Evolutionary conservation across 495 filamentous ascomycete genomes (phyloP), one percentile per base, ranked within the genome.

Genomic region (Penicillium riverlandense): DNA sequence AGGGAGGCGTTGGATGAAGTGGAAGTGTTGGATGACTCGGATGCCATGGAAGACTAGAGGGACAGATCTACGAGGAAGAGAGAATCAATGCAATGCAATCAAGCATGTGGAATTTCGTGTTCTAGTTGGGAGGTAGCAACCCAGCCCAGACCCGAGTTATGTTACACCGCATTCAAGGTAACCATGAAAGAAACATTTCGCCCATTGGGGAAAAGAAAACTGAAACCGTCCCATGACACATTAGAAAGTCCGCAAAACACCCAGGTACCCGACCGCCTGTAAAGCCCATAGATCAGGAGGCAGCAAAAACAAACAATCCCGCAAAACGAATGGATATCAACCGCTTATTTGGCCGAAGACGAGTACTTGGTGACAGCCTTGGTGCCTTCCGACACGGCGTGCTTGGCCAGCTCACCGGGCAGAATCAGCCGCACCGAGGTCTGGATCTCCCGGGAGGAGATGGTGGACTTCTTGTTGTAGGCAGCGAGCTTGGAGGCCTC

Each of bases 361-460:
- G 90, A 96, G 80, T 98, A 98, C 83, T 98, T 98, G 79, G 92
- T 97, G 53, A 98, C 92, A 44, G 92, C 92, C 89, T 98, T 98
- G 67, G 92, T 98, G 61, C 92, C 92, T 75, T 98, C 92, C 56
- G 92, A 98, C 28, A 98, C 92, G 58, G 92, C 92, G 72, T 98
- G 92, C 84, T 98, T 98, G 65, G 92, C 92, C 45, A 98, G 80
- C 78, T 98, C 92, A 70, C 92, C 92, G 34, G 92, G 92, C 13
- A 98, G 87, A 69, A 98, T 98, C 35, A 98, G 83, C 47, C 92
- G 84, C 53, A 98, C 92, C 50, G 92, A 98, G 55, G 92, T 98
- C 81, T 98, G 92, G 65, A 98, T 98, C 75, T 98, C 92, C 65
- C 92, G 85, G 50, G 91, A 96, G 16, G 92, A 97, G 76, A 98